Base-by-base conservation (phyloP, 768 basidiomycete genomes). In the Lentinula guzmanii region DNA sequence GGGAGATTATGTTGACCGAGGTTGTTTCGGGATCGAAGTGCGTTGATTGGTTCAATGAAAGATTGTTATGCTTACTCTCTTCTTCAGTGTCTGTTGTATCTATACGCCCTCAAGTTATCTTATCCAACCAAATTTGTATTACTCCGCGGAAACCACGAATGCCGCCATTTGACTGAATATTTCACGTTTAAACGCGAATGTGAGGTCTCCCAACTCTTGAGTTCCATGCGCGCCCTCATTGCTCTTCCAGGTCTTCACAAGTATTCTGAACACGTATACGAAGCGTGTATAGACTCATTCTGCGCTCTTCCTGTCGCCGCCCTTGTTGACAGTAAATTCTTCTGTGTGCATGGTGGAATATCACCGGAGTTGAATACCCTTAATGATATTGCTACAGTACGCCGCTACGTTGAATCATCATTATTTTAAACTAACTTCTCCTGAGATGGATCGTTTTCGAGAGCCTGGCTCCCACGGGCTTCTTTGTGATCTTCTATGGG, bases 141-240 rank as follows among this genome's bases (percentile, higher is more conserved):
- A 35, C 81, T 98, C 39, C 87, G 96, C 52, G 96, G 96, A 8
- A 98, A 98, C 71, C 96, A 98, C 75, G 96, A 98, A 79, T 98
- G 96, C 71, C 85, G 89, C 41, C 95, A 98, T 76, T 79, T 98
- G 52, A 98, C 96, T 2, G 94, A 95, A 74, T 97, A 95, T 72
- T 98, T 98, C 70, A 98, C 96, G 8, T 98, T 98, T 79, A 95
- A 94, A 77, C 89, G 93, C 64, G 96, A 98, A 89, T 90, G 90
- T 95, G 43, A 59, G 58, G 24, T 18, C 9, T 18, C 15, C 18
- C 9, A 48, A 16, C 35, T 28, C 1, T 28, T 8, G n/a, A 15
- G 15, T 21, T 10, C 18, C 16, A 35, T 48, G 46, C 24, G 60
- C 58, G 55, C 35, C 43, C 54, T 41, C 21, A 6, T 51, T 51